Base-by-base conservation (phyloP, 202 grass and related monocot genomes). In the Setaria italica region DNA sequence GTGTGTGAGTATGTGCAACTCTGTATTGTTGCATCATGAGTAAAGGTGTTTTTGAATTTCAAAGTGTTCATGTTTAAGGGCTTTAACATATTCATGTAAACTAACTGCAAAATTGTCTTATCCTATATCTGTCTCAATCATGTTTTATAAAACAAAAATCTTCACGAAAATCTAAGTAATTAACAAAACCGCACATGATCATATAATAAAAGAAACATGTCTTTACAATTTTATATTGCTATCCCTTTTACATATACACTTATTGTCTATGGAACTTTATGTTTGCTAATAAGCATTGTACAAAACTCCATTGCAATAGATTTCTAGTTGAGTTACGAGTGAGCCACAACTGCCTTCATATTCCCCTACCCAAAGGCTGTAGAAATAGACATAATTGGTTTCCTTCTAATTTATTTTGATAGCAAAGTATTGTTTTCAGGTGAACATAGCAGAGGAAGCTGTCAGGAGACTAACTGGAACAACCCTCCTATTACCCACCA, bases 381-480 rank as follows among this genome's bases (percentile, higher is more conserved):
- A 56, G 21, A 20, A 53, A 29, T 7, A 84, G 6, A 55, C 59
- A 2, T 67, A 11, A 84, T 39, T 73, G 14, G 67, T 58, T 43
- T 42, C 39, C 25, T 39, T 83, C 46, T 70, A 25, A 4, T 70
- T 59, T 78, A 42, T 13, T 9, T 19, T 83, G 41, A 60, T 65
- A 42, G 59, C 15, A 1, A 62, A 69, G 8, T 54, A 41, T 80
- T 68, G 14, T 81, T 49, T 90, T 80, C 92, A 97, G 95, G 92
- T 93, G 70, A 94, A 93, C 74, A 90, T 93, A 86, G 92, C 89
- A 7, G 89, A 95, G 62, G 92, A 91, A 85, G 85, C 64, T 67
- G 89, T 91, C 13, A 91, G 92, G 72, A 88, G 90, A 77, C 50
- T 93, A 85, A 95, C 90, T 16, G 89, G 95, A 20, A 65, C 53